A percentile compares a stretch with the other conserved stretches of the same genome.
These are phyloP conservation scores for Hemileccinum rubropunctum DNA, from an alignment of 768 basidiomycete genomes.

Conservation along the genomic window DNA sequence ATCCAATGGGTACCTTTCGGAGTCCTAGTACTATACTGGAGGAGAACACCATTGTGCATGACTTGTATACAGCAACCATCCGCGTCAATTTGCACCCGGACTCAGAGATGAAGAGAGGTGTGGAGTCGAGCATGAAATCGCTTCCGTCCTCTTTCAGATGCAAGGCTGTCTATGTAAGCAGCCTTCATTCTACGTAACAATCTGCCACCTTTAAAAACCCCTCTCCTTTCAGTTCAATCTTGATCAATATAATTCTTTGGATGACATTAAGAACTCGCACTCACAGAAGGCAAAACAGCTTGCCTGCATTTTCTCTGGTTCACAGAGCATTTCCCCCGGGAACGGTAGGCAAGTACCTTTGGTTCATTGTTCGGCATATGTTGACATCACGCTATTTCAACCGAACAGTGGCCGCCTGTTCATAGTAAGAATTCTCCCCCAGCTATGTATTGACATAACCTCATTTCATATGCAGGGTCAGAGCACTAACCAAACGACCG, in stretches of 20 bases:
- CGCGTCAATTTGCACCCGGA: background rate
- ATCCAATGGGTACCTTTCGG: background rate
- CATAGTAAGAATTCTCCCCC: conserved; percentile 50
- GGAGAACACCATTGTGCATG: background rate
- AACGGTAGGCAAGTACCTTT: background rate
- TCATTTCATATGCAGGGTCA: conserved; percentile 56
- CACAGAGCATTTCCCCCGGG: conserved; percentile 7
- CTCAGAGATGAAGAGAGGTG: conserved; percentile 8
- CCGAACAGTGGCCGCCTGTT: conserved; percentile 51
- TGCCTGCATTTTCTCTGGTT: background rate
- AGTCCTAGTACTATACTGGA: background rate
- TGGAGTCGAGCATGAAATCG: conserved; percentile 6
- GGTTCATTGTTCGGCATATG: background rate
- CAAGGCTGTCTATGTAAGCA: conserved; percentile 8
- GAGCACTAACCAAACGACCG: conserved; percentile 88
- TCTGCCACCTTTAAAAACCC: background rate
- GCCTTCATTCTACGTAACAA: background rate
- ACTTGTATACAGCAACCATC: conserved; percentile 8
- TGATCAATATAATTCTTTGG: background rate
- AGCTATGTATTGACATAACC: background rate
- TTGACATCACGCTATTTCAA: background rate
- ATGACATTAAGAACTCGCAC: background rate
- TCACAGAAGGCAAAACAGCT: background rate
- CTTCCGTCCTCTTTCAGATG: background rate
- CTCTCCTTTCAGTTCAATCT: background rate